phyloP scores from a whole-genome alignment of 768 basidiomycete genomes.

The Macrolepiota dolichaula region DNA sequence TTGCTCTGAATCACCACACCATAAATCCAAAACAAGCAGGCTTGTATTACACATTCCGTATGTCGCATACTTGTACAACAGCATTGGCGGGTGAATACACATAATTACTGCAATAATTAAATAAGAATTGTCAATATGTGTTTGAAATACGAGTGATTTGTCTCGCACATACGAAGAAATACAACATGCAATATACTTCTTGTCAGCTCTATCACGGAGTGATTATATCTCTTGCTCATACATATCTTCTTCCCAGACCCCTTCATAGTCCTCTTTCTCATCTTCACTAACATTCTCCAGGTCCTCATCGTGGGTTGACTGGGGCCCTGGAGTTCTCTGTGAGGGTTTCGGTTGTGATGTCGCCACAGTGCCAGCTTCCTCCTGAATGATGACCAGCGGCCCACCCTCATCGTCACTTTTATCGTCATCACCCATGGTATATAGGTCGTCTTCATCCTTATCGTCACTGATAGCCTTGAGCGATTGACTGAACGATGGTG shows the following conservation, averaged over 20 bases:
- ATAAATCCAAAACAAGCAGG: too few species aligned
- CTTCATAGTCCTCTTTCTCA: constrained; percentile 48
- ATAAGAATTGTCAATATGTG: too few species aligned
- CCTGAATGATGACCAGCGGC: constrained; percentile 43
- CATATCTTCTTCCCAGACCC: constrained; percentile 33
- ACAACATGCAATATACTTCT: neutral
- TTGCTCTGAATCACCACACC: too few species aligned
- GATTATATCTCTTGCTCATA: constrained; percentile 73
- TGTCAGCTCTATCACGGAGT: neutral
- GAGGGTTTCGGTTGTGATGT: constrained; percentile 18
- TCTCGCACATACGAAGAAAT: neutral
- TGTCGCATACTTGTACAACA: too few species aligned
- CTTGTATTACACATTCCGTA: too few species aligned
- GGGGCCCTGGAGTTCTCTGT: constrained; percentile 21
- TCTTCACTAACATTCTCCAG: constrained; percentile 44
- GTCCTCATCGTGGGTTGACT: constrained; percentile 36
- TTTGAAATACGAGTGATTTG: neutral
- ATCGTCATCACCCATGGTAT: constrained; percentile 36
- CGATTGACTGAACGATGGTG: constrained; percentile 14
- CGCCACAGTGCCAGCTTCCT: constrained; percentile 35
- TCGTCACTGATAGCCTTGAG: constrained; percentile 28
- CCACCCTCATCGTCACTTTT: constrained; percentile 34
- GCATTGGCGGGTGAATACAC: too few species aligned
- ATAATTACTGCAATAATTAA: too few species aligned
- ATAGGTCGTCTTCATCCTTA: constrained; percentile 40